These are phyloP conservation scores for Eleusine indica DNA, from an alignment of 176 grass and related monocot species.

Conservation along the genomic window DNA sequence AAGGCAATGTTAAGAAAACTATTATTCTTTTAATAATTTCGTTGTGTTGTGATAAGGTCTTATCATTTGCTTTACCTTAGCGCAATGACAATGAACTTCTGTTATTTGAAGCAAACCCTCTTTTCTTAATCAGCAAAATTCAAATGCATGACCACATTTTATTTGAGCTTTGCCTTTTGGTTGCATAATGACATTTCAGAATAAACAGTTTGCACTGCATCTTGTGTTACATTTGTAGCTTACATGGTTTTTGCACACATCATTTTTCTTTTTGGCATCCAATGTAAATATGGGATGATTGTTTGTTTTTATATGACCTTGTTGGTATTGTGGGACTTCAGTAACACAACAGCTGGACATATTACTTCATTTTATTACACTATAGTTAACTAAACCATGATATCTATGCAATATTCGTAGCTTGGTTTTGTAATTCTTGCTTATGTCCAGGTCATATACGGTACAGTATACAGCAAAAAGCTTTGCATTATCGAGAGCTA, in stretches of 20 bases:
- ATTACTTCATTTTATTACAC: constrained; percentile 7
- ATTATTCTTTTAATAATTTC: too few relatives aligned
- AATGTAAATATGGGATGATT: constrained; percentile 31
- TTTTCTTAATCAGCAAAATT: not conserved
- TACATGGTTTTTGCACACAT: not conserved
- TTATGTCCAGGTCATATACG: constrained; percentile 63
- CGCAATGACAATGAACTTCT: not conserved
- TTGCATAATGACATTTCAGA: too few relatives aligned
- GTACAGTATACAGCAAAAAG: constrained; percentile 56
- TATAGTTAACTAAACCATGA: constrained; percentile 36
- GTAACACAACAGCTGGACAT: not conserved
- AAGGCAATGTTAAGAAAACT: too few relatives aligned
- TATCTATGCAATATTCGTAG: constrained; percentile 32
- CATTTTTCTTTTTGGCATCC: constrained; percentile 31
- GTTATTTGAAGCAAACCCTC: not conserved
- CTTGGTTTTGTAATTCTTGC: constrained; percentile 38
- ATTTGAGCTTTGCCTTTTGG: not conserved
- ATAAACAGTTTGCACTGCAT: not conserved
- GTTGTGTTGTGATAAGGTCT: too few relatives aligned
- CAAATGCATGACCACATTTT: not conserved
- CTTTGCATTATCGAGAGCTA: constrained; percentile 65
- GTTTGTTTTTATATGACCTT: constrained; percentile 37
- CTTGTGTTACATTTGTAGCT: not conserved
- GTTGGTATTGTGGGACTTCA: constrained; percentile 17
- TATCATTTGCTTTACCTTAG: too few relatives aligned